A percentile compares a stretch with the other conserved stretches of the same genome.
Conservation (phyloP, 306 rosid genomes). For the Ormosia semicastrata region DNA sequence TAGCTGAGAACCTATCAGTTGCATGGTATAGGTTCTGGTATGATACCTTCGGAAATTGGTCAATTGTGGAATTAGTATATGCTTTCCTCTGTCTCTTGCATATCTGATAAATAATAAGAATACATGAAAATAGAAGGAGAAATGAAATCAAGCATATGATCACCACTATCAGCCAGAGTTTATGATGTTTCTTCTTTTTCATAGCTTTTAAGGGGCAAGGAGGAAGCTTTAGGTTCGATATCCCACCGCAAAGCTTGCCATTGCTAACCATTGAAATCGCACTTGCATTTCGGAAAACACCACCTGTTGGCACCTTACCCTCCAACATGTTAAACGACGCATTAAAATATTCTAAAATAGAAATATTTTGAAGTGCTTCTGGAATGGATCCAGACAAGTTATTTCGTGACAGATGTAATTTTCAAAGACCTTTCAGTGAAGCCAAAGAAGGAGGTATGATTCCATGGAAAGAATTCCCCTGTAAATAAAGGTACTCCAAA, state of each 20-base stretch:
- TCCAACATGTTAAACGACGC: background rate
- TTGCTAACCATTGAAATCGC: background rate
- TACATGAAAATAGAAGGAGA: too few relatives aligned
- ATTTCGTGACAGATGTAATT: background rate
- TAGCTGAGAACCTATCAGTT: too few relatives aligned
- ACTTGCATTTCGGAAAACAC: background rate
- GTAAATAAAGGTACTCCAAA: background rate
- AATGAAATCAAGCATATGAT: too few relatives aligned
- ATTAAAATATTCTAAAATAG: background rate
- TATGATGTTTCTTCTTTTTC: background rate
- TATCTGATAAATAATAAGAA: too few relatives aligned
- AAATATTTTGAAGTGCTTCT: background rate
- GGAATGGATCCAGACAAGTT: background rate
- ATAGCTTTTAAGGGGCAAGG: background rate
- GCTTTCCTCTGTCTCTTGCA: too few relatives aligned
- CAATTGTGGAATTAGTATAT: too few relatives aligned
- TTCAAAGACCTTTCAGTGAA: background rate
- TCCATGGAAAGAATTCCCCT: slow-evolving; percentile 5
- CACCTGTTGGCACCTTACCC: background rate
- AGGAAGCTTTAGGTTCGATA: background rate
- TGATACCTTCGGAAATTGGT: too few relatives aligned
- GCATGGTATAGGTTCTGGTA: too few relatives aligned
- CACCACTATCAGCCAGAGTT: too few relatives aligned
- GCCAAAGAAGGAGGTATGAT: background rate
- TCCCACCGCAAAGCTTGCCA: background rate